Conservation (phyloP, 805 yeast species). For the Candida pini region DNA sequence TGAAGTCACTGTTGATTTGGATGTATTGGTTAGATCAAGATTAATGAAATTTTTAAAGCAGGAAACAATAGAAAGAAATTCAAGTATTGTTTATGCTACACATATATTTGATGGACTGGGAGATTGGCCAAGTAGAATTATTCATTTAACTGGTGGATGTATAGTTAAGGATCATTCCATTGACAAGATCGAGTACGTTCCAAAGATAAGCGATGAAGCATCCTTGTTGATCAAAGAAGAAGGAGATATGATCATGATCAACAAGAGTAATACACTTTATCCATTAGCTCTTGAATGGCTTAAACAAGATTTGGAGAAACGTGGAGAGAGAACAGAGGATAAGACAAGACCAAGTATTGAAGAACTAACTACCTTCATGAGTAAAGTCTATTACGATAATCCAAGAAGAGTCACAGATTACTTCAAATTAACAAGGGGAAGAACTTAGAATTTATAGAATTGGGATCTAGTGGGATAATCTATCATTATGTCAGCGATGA, state of each 20-base stretch:
- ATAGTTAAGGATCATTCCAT: constrained; percentile 33
- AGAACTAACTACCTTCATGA: constrained; percentile 42
- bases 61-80: constrained; percentile 67
- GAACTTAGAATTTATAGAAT: too few relatives aligned
- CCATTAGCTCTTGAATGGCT: constrained; percentile 74
- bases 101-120: constrained; percentile 95
- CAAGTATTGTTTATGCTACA: constrained; percentile 87
- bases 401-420: constrained; percentile 41
- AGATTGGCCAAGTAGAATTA: constrained; percentile 80
- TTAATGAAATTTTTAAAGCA: constrained; percentile 60
- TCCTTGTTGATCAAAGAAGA: constrained; percentile 9
- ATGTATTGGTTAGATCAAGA: constrained; percentile 80
- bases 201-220: constrained; percentile 13
- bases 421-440: constrained; percentile 50
- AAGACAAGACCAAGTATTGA: constrained; percentile 46
- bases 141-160: constrained; percentile 71
- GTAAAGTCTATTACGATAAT: constrained; percentile 37
- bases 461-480: too few relatives aligned
- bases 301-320: constrained; percentile 39
- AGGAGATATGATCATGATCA: constrained; percentile 28
- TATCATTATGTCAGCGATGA: too few relatives aligned
- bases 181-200: constrained; percentile 29
- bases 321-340: constrained; percentile 51
- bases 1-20: constrained; percentile 95
- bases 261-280: constrained; percentile 50